Evolutionary conservation across 176 grass and related monocot species (phyloP).

Genomic region (Canna indica): DNA sequence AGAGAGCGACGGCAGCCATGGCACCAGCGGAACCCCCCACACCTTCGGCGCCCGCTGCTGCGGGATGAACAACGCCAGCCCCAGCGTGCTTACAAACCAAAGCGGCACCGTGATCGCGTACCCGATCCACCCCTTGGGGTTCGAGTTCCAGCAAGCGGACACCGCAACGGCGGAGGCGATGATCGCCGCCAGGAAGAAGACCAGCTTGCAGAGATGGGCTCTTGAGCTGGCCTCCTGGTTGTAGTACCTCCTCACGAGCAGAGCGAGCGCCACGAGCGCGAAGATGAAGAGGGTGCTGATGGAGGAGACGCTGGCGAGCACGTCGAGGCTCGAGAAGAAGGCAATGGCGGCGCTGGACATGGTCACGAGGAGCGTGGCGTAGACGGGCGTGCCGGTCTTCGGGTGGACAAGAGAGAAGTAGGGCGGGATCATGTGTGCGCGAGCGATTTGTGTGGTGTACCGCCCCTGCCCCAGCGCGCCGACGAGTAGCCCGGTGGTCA

Average conservation of each 20-base stretch:
- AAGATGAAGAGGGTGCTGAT: constrained; percentile 75
- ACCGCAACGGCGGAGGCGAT: constrained; percentile 24
- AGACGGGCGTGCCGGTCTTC: constrained; percentile 38
- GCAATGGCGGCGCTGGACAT: constrained; percentile 34
- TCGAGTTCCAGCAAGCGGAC: constrained; percentile 32
- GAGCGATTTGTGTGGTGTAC: constrained; percentile 48
- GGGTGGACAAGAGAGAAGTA: constrained; percentile 55
- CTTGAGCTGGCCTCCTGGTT: neutral
- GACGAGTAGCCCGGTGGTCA: constrained; percentile 48
- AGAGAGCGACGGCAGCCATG: constrained; percentile 40
- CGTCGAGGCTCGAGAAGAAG: constrained; percentile 54
- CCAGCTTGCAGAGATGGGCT: constrained; percentile 11
- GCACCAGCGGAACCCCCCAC: constrained; percentile 46
- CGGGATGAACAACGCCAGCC: constrained; percentile 23
- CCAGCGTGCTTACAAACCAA: constrained; percentile 28
- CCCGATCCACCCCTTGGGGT: constrained; percentile 23
- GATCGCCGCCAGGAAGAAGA: constrained; percentile 23
- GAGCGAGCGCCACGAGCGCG: constrained; percentile 34
- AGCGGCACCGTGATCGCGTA: constrained; percentile 20
- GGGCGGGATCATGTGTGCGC: constrained; percentile 50
- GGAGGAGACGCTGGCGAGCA: constrained; percentile 42
- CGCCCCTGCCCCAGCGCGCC: constrained; percentile 46
- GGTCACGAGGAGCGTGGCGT: constrained; percentile 38
- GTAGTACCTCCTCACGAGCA: constrained; percentile 48
- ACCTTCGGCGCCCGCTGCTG: constrained; percentile 29